Conservation (phyloP, 139 green algal genomes). For the Tetraselmis chui region DNA sequence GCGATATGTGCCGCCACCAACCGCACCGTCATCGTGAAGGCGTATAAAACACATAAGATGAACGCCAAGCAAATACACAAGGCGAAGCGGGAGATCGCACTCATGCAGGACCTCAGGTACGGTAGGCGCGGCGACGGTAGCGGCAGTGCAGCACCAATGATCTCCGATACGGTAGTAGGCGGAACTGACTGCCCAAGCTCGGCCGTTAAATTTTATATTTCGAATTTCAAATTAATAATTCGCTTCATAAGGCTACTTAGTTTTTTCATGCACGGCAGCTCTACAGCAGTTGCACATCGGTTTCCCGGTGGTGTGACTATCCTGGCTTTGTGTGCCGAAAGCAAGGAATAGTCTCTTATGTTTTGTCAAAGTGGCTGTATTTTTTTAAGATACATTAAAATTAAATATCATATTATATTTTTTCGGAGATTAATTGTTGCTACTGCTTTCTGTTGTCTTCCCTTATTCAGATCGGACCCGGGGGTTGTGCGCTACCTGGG, state of each 20-base stretch:
- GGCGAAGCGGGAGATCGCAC: constrained; percentile 56
- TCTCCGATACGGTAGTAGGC: neutral
- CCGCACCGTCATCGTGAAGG: constrained; percentile 40
- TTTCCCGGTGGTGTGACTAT: no score
- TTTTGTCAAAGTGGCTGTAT: no score
- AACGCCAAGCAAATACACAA: constrained; percentile 45
- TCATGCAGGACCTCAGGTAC: constrained; percentile 56
- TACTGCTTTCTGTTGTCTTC: neutral
- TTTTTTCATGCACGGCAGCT: no score
- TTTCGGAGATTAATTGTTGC: neutral
- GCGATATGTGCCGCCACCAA: constrained; percentile 28
- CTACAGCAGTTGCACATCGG: no score
- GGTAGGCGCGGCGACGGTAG: constrained; percentile 26
- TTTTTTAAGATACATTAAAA: no score
- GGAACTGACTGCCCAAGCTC: neutral
- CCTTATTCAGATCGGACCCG: constrained; percentile 10
- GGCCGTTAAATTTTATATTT: neutral
- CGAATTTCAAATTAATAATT: no score
- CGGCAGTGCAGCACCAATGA: neutral
- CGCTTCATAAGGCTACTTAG: no score
- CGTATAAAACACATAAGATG: constrained; percentile 43
- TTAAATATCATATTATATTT: neutral
- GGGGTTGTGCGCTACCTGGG: constrained; percentile 37
- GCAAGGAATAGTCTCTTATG: no score
- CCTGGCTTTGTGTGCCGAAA: no score